Evolutionary conservation across 2,329 filamentous ascomycete genomes (phyloP).

Genomic region (Diaporthe eres): DNA sequence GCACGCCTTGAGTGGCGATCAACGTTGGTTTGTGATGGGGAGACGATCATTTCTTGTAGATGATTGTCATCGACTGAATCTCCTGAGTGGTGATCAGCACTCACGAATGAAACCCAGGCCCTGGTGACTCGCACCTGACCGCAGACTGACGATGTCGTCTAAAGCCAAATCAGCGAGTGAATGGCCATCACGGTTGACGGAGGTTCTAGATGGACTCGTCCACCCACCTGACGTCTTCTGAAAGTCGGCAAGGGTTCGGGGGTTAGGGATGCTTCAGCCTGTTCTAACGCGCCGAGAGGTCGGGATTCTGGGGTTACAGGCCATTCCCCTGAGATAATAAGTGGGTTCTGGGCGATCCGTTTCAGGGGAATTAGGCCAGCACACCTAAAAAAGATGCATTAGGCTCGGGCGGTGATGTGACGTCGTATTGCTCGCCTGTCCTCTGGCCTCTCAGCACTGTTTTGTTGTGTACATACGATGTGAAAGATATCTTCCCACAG

Average conservation of each 20-base stretch:
- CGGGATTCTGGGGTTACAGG: slow-evolving; percentile 5
- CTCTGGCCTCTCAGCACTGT: not conserved
- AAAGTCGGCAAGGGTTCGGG: not conserved
- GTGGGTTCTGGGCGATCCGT: slow-evolving; percentile 25
- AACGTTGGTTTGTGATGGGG: not conserved
- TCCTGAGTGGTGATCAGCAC: not conserved
- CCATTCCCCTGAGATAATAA: slow-evolving; percentile 16
- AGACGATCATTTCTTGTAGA: not conserved
- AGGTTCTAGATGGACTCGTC: not conserved
- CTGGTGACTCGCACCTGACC: not conserved
- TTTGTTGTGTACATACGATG: not conserved
- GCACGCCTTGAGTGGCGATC: not conserved
- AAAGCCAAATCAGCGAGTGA: not conserved
- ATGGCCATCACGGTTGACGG: not conserved
- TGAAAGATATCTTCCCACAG: not conserved
- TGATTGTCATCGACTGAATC: not conserved
- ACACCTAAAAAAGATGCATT: not conserved
- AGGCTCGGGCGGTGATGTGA: not conserved
- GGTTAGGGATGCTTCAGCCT: not conserved
- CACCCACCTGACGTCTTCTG: not conserved
- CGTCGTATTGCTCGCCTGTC: not conserved
- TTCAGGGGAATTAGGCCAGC: slow-evolving; percentile 34
- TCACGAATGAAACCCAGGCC: not conserved
- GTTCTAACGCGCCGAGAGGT: not conserved
- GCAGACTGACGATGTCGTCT: not conserved